Conservation (phyloP, 805 yeast species). For the Sungouiella blattae region DNA sequence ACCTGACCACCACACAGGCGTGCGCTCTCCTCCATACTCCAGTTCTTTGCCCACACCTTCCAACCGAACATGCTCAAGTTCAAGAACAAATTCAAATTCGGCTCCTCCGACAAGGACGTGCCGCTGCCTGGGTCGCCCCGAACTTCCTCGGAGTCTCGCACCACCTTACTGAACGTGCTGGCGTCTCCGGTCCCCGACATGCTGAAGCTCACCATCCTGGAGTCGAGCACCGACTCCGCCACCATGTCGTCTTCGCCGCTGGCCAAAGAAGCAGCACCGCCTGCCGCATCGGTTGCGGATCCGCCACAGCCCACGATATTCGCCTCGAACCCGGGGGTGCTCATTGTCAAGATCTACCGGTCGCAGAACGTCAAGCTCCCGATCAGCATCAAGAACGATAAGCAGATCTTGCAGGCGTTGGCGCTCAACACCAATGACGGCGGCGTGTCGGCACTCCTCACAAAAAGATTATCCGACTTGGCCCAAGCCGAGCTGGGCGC, state of each 20-base stretch:
- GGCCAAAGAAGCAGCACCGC: background rate
- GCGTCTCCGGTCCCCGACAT: conserved; percentile 8
- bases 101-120: conserved; percentile 16
- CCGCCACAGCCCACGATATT: conserved; percentile 10
- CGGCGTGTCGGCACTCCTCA: conserved; percentile 7
- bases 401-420: conserved; percentile 59
- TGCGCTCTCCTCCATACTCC: no score
- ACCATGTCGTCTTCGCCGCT: conserved; percentile 5
- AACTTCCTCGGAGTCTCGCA: conserved; percentile 23
- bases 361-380: conserved; percentile 71
- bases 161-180: conserved; percentile 17
- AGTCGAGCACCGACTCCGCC: background rate
- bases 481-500: conserved; percentile 7
- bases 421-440: conserved; percentile 49
- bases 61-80: conserved; percentile 27
- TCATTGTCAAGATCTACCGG: conserved; percentile 73
- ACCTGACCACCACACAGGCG: no score
- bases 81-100: conserved; percentile 29
- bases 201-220: conserved; percentile 15
- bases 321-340: conserved; percentile 55
- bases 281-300: background rate
- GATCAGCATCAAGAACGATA: conserved; percentile 61
- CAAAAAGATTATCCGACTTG: conserved; percentile 10
- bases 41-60: no score
- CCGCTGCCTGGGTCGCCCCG: conserved; percentile 14